These are phyloP conservation scores for Xylaria castorea DNA, from an alignment of 495 filamentous ascomycete species.

Conservation along the genomic window DNA sequence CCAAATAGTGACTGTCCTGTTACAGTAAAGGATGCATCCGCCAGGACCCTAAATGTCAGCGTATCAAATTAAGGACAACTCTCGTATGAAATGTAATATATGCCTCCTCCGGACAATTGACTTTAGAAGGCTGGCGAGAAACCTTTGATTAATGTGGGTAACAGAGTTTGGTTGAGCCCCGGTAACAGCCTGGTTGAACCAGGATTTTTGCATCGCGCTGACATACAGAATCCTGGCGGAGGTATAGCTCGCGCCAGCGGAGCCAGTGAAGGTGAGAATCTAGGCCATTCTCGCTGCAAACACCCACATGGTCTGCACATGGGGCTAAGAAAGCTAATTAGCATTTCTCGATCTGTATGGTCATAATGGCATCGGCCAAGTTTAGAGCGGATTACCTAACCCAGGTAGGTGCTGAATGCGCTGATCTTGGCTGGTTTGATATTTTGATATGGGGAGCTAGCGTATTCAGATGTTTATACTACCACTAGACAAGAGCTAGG, in stretches of 20 bases:
- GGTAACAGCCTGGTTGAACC: too few relatives aligned
- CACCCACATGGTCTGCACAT: neutral
- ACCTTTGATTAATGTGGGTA: too few relatives aligned
- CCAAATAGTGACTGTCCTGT: neutral
- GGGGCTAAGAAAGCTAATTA: neutral
- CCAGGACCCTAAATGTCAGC: too few relatives aligned
- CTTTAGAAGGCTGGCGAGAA: too few relatives aligned
- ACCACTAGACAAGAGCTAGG: neutral
- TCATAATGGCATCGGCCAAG: neutral
- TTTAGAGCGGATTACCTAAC: constrained; percentile 11
- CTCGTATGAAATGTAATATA: too few relatives aligned
- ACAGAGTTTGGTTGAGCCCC: too few relatives aligned
- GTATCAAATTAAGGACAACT: too few relatives aligned
- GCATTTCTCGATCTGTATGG: neutral
- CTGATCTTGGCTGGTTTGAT: neutral
- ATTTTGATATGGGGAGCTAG: constrained; percentile 11
- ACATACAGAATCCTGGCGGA: too few relatives aligned
- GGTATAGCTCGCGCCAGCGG: neutral
- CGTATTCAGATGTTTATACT: neutral
- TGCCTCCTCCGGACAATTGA: too few relatives aligned
- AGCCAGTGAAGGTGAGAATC: constrained; percentile 7
- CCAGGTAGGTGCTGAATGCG: neutral
- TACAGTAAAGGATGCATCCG: neutral
- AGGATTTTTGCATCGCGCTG: too few relatives aligned
- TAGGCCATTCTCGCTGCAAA: neutral